Evolutionary conservation across 345 rosid species (phyloP), one percentile per base, ranked within the genome.

Genomic region (Cardamine resedifolia): DNA sequence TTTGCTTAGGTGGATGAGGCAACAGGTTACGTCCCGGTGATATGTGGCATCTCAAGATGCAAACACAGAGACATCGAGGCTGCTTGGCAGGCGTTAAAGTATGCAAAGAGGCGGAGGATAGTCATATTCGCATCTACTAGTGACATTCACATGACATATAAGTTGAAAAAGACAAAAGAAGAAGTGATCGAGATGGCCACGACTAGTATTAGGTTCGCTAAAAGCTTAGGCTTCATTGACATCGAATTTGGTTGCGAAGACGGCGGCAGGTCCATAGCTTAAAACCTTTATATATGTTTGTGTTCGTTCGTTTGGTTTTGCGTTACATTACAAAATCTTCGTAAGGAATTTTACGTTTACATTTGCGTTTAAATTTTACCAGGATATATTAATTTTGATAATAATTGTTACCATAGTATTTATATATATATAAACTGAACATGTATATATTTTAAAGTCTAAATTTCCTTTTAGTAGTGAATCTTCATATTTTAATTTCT

Each of bases 21-120:
- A 49, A 83, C 82, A 10, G 97, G 96, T 1, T 89, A 89, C 50
- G 93, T 89, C 10, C 98, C 98, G 0, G 93, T 88, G 18, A 88
- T 94, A 44, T 85, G 91, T 31, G 96, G 85, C 11, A 76, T 91
- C 27, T 84, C 97, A 4, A 77, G 98, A 81, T 81, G 91, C 67
- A 86, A 86, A 58, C 79, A 83, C 57, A 79, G 68, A 49, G 98
- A 94, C 49, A 85, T 94, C 3, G 72, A 66, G 51, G 30, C 83
- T 1, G 96, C 90, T 0, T 94, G 97, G 98, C 96, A 94, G 58
- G 90, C 97, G 1, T 83, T 94, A 27, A 91, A 90, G 81, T 78
- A 79, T 11, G 98, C 97, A 0, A 89, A 84, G 71, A 75, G 86
- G 66, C 96, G 93, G 0, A 78, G 88, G 77, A 80, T 94, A 68